Evolutionary conservation across 352 stramenopile species (phyloP).

Genomic region (Phytophthora parvispora): DNA sequence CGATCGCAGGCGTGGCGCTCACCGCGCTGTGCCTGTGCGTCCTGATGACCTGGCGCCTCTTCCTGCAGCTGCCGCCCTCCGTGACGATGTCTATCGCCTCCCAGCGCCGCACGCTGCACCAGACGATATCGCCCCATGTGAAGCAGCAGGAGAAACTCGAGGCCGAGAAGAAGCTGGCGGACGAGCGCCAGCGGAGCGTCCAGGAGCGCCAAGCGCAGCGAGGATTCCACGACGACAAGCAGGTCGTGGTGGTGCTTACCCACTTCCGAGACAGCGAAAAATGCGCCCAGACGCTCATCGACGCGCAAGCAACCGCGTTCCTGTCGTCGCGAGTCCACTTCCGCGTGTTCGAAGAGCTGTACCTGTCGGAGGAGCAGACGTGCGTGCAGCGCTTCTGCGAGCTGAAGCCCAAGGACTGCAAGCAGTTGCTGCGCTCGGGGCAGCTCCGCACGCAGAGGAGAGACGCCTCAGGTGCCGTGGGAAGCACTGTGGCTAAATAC

Average conservation of each 20-base stretch:
- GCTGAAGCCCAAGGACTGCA: slow-evolving; percentile 53
- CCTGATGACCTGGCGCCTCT: slow-evolving; percentile 53
- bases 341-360: slow-evolving; percentile 81
- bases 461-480: slow-evolving; percentile 69
- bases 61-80: slow-evolving; percentile 39
- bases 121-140: slow-evolving; percentile 21
- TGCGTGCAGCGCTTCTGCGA: slow-evolving; percentile 77
- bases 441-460: slow-evolving; percentile 64
- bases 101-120: slow-evolving; percentile 36
- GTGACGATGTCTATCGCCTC: slow-evolving; percentile 19
- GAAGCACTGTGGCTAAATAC: slow-evolving; percentile 59
- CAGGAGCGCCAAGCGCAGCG: slow-evolving; percentile 16
- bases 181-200: slow-evolving; percentile 17
- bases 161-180: slow-evolving; percentile 15
- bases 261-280: slow-evolving; percentile 66
- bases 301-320: slow-evolving; percentile 53
- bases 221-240: slow-evolving; percentile 76
- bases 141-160: slow-evolving; percentile 27
- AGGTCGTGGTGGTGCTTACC: slow-evolving; percentile 81
- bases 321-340: slow-evolving; percentile 63
- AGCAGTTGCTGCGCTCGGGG: slow-evolving; percentile 51
- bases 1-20: slow-evolving; percentile 28
- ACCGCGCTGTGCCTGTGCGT: slow-evolving; percentile 47
- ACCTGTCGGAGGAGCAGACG: slow-evolving; percentile 61
- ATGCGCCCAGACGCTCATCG: slow-evolving; percentile 66